Base-by-base conservation (phyloP, 106 monocot species). In the Dactylorhiza incarnata region DNA sequence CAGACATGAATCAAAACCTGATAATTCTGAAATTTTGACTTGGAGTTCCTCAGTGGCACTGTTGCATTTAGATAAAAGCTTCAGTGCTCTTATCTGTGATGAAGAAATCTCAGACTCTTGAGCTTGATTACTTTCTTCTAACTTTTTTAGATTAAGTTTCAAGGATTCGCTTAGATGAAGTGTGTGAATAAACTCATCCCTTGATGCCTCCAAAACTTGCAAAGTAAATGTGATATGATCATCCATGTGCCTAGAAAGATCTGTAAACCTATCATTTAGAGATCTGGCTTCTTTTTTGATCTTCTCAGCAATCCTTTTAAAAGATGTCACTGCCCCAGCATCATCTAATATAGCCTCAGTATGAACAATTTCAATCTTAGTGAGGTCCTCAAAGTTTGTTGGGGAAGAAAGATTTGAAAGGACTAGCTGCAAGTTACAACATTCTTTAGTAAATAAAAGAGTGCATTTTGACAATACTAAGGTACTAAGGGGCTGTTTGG, bases 351-450 rank as follows among this genome's bases (percentile, higher is more conserved):
- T 78, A 19, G 22, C 74, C 53, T 77, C 81, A 56, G 22, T 52
- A 29, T 29, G 26, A 29, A 65, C 12, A 29, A 3, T 13, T 65
- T 65, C 65, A 54, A 56, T 78, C 14, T 71, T 83, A 24, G 77
- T 74, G 47, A 85, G 87, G 56, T 91, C 87, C 45, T 91, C 93
- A 78, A 83, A 83, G 48, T 83, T 72, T 79, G 76, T 84, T 26
- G 89, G 77, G 71, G 91, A 77, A 29, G 78, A 68, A 74, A 84
- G 81, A 62, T 86, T 85, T 66, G 23, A 8, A 54, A 89, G 55
- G 58, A 77, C 68, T 78, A 87, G 77, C 92, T 79, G 83, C 70
- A 80, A 65, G 13, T 79, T 63, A 73, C 45, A 24, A 45, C 15
- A 69, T 69, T 45, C 29, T 26, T 45, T 7, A 16, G 2, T 14